Percentiles rank a stretch among this genome's conserved stretches.
Conservation (phyloP, 116 monocot species). For the Zostera marina region DNA sequence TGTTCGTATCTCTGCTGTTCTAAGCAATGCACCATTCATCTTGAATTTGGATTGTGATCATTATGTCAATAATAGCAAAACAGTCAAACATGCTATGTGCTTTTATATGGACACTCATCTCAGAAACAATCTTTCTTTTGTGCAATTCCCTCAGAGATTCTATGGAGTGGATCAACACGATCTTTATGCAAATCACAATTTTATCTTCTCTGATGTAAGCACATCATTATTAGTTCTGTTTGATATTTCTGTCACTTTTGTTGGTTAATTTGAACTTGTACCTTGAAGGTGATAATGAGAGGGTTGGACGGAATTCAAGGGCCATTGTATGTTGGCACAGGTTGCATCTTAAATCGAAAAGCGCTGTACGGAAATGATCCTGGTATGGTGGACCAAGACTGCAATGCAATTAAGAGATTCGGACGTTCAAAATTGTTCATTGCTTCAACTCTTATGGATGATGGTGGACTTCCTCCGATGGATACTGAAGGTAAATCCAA, state of each 20-base stretch:
- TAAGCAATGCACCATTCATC: slow-evolving; percentile 74
- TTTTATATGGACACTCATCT: slow-evolving; percentile 92
- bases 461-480: slow-evolving; percentile 92
- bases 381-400: no score
- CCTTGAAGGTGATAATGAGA: slow-evolving; percentile 91
- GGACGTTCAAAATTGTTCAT: slow-evolving; percentile 70
- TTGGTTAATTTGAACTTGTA: no score
- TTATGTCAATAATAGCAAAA: slow-evolving; percentile 93
- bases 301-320: slow-evolving; percentile 94
- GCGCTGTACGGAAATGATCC: slow-evolving; percentile 93
- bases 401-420: slow-evolving; percentile 72
- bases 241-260: no score
- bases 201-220: slow-evolving; percentile 78
- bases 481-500: slow-evolving; percentile 61
- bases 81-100: slow-evolving; percentile 90
- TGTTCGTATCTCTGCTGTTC: slow-evolving; percentile 86
- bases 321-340: slow-evolving; percentile 91
- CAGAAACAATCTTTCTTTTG: slow-evolving; percentile 69
- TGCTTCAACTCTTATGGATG: slow-evolving; percentile 80
- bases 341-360: slow-evolving; percentile 90
- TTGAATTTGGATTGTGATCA: slow-evolving; percentile 99
- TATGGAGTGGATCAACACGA: slow-evolving; percentile 79
- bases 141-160: slow-evolving; percentile 87
- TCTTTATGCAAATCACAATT: slow-evolving; percentile 80
- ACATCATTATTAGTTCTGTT: neutral